These are phyloP conservation scores for Tuber calosporum DNA, from an alignment of 495 filamentous ascomycete genomes.

Conservation along the genomic window DNA sequence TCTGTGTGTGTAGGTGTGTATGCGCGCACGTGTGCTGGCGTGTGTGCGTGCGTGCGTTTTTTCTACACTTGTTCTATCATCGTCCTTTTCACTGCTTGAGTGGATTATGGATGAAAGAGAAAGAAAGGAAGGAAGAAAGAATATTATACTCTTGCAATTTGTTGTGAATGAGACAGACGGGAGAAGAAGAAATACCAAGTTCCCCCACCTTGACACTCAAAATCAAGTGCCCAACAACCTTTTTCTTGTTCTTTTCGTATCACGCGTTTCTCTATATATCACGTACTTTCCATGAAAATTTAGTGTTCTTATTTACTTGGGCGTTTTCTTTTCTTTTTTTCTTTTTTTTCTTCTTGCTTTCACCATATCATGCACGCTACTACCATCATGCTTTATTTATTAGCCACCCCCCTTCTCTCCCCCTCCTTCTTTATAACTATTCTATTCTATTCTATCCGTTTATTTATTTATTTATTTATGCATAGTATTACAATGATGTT, in stretches of 20 bases:
- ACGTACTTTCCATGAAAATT: background rate
- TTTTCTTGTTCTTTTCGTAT: background rate
- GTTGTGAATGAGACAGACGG: background rate
- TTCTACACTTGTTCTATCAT: background rate
- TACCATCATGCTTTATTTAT: background rate
- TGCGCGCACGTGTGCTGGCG: constrained; percentile 1
- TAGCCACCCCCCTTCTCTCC: background rate
- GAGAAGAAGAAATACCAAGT: background rate
- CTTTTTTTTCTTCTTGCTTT: background rate
- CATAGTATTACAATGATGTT: background rate
- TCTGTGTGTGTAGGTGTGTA: background rate
- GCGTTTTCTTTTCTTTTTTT: background rate
- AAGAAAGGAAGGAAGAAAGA: background rate
- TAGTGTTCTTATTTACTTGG: background rate
- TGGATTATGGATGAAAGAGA: constrained; percentile 5
- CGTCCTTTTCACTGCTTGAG: background rate
- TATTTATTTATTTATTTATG: background rate
- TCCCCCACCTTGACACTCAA: background rate
- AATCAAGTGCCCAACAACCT: background rate
- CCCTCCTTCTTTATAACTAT: background rate
- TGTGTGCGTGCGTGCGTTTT: constrained; percentile 5
- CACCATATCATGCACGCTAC: background rate
- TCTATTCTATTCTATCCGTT: background rate
- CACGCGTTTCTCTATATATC: background rate
- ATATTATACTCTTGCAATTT: background rate